Evolutionary conservation across 805 yeast genomes (phyloP).

Genomic region (Wickerhamiella occidentalis): DNA sequence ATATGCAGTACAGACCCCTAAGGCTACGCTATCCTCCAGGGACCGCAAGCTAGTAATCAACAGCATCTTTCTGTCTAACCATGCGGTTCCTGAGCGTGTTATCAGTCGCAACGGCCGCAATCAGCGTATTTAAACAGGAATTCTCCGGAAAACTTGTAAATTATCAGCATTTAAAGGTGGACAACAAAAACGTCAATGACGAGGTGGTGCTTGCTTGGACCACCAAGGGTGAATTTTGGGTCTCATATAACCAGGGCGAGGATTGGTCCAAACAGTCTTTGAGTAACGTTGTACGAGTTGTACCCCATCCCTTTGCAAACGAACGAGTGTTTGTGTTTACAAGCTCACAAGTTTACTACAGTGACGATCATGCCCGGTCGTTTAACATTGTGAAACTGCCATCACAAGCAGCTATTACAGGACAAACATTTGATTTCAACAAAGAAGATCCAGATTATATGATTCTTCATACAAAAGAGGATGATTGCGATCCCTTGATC

Average conservation of each 20-base stretch:
- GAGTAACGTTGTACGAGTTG: slow-evolving; percentile 41
- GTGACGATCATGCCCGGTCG: slow-evolving; percentile 55
- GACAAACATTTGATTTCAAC: slow-evolving; percentile 47
- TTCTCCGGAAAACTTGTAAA: slow-evolving; percentile 44
- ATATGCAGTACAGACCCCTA: too few relatives aligned
- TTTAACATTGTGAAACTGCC: slow-evolving; percentile 43
- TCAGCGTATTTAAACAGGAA: slow-evolving; percentile 1
- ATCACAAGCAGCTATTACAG: slow-evolving; percentile 32
- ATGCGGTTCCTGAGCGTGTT: slow-evolving; percentile 1
- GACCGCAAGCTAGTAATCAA: not conserved
- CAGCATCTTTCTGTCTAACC: not conserved
- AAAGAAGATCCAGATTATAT: slow-evolving; percentile 43
- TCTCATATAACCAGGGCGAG: slow-evolving; percentile 62
- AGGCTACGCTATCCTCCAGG: too few relatives aligned
- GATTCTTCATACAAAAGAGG: slow-evolving; percentile 51
- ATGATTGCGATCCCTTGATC: slow-evolving; percentile 41
- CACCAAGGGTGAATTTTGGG: slow-evolving; percentile 37
- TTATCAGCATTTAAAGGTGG: slow-evolving; percentile 51
- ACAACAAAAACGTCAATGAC: slow-evolving; percentile 35
- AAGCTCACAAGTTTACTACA: slow-evolving; percentile 38
- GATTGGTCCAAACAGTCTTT: slow-evolving; percentile 33
- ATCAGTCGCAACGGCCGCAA: slow-evolving; percentile 4
- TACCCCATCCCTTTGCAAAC: slow-evolving; percentile 46
- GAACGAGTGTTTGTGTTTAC: slow-evolving; percentile 48
- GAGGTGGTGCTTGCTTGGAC: slow-evolving; percentile 59